These are phyloP conservation scores for Elsinoe batatas DNA, from an alignment of 2,329 filamentous ascomycete species.

Conservation along the genomic window DNA sequence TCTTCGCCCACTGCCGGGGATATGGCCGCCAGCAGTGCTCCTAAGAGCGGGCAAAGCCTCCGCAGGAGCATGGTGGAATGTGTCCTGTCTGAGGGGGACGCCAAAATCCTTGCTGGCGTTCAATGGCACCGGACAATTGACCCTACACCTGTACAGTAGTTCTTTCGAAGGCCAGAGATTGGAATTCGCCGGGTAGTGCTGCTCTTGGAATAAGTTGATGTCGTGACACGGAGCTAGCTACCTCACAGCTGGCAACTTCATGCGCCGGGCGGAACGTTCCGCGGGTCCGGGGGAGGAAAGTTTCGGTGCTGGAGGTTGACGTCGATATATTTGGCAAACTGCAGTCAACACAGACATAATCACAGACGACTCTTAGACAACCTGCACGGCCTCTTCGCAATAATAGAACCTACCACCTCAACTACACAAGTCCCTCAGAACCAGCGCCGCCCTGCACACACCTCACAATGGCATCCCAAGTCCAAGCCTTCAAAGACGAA, in stretches of 20 bases:
- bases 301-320: background rate
- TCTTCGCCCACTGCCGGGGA: conserved; percentile 18
- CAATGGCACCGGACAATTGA: too few species aligned
- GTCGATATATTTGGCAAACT: background rate
- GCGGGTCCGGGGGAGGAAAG: background rate
- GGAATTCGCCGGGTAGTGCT: background rate
- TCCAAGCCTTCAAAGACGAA: conserved; percentile 37
- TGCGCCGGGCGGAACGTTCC: conserved; percentile 10
- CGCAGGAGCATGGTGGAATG: conserved; percentile 4
- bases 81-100: background rate
- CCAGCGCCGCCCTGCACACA: background rate
- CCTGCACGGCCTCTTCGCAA: background rate
- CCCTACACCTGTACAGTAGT: too few species aligned
- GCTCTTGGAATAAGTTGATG: background rate
- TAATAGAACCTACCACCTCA: background rate
- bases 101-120: too few species aligned
- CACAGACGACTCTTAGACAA: too few species aligned
- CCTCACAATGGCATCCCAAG: conserved; percentile 4
- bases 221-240: background rate
- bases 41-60: conserved; percentile 13
- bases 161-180: background rate
- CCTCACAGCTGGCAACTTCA: conserved; percentile 12
- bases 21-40: conserved; percentile 24
- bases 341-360: background rate
- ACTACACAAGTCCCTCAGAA: background rate